These are phyloP conservation scores for Populus ilicifolia DNA, from an alignment of 345 rosid genomes.

Conservation along the genomic window DNA sequence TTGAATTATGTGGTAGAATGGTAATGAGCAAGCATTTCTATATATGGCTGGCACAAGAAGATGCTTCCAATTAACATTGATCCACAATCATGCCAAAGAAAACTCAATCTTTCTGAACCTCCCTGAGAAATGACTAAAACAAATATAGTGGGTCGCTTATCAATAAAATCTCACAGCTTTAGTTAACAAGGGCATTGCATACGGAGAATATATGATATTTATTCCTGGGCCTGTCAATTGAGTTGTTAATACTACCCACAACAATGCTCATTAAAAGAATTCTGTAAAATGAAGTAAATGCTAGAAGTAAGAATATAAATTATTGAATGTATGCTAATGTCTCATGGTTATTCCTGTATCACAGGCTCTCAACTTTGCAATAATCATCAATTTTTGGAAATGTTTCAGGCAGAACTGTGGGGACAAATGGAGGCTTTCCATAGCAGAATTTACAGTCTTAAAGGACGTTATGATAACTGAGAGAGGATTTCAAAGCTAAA, in stretches of 20 bases:
- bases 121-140: neutral
- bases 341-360: neutral
- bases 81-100: neutral
- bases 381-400: neutral
- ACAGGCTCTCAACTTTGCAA: neutral
- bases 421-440: conserved; percentile 62
- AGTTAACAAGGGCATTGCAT: neutral
- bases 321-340: neutral
- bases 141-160: neutral
- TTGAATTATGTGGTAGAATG: neutral
- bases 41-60: too few species aligned
- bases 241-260: neutral
- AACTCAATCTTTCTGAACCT: neutral
- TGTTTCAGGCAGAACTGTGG: conserved; percentile 56
- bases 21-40: neutral
- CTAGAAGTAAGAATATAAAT: neutral
- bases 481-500: conserved; percentile 61
- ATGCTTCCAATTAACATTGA: neutral
- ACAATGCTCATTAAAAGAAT: neutral
- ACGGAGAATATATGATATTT: neutral
- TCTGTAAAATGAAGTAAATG: neutral
- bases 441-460: conserved; percentile 51
- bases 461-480: conserved; percentile 59
- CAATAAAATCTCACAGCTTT: neutral
- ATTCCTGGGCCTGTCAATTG: neutral